A percentile compares a stretch with the other conserved stretches of the same genome.
Evolutionary conservation across 176 grass and related monocot genomes (phyloP).

Genomic region (Canna indica): DNA sequence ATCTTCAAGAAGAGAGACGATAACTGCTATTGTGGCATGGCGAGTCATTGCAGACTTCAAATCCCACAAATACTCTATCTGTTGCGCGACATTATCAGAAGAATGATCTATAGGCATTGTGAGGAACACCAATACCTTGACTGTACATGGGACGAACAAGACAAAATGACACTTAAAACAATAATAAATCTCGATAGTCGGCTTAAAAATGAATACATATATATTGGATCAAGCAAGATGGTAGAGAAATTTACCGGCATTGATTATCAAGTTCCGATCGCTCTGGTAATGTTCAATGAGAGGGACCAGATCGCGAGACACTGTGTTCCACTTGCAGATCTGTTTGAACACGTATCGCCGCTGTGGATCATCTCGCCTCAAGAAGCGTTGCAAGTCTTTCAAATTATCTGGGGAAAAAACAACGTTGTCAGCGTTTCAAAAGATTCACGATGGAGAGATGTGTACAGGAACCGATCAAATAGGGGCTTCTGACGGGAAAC

Average conservation of each 20-base stretch:
- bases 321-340: constrained; percentile 80
- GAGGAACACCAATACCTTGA: constrained; percentile 96
- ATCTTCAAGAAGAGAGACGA: constrained; percentile 84
- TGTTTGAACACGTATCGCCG: constrained; percentile 73
- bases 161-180: background rate
- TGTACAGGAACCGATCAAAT: background rate
- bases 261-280: constrained; percentile 63
- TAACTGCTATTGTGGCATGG: constrained; percentile 59
- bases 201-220: background rate
- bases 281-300: constrained; percentile 71
- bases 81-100: constrained; percentile 59
- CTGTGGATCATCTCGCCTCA: constrained; percentile 64
- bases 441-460: background rate
- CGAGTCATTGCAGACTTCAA: constrained; percentile 58
- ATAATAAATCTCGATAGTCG: background rate
- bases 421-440: background rate
- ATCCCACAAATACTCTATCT: constrained; percentile 93
- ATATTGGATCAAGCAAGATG: background rate
- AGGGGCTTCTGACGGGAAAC: background rate
- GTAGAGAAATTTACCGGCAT: constrained; percentile 28
- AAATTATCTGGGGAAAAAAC: constrained; percentile 44
- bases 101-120: constrained; percentile 77
- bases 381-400: constrained; percentile 72
- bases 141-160: constrained; percentile 22
- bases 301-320: constrained; percentile 64